These are phyloP conservation scores for Coemansia erecta DNA, from an alignment of 192 early-diverging fungal genomes.

Conservation along the genomic window DNA sequence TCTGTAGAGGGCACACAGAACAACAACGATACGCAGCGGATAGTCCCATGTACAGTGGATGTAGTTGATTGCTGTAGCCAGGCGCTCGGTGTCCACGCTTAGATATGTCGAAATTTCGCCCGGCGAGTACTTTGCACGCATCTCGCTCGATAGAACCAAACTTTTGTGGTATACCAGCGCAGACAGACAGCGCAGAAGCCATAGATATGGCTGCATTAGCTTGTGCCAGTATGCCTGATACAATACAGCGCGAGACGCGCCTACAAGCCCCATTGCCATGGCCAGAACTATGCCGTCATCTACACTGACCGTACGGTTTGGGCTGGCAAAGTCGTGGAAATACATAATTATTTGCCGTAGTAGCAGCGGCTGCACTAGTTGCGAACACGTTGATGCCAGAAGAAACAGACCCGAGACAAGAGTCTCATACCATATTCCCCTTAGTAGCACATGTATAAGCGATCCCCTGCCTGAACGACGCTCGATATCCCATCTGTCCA, in stretches of 20 bases:
- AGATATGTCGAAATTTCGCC: slow-evolving; percentile 78
- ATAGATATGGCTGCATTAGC: slow-evolving; percentile 75
- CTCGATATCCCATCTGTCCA: slow-evolving; percentile 13
- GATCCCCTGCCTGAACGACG: slow-evolving; percentile 15
- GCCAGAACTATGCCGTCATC: slow-evolving; percentile 26
- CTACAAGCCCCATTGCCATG: slow-evolving; percentile 15
- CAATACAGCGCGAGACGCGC: neutral
- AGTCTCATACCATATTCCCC: slow-evolving; percentile 4
- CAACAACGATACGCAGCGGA: slow-evolving; percentile 78
- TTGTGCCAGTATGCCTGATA: slow-evolving; percentile 61
- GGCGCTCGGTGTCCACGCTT: slow-evolving; percentile 71
- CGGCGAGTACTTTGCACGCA: slow-evolving; percentile 79
- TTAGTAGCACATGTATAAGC: slow-evolving; percentile 10
- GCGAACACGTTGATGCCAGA: slow-evolving; percentile 9
- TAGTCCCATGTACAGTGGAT: slow-evolving; percentile 79
- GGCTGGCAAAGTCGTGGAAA: slow-evolving; percentile 12
- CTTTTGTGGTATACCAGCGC: slow-evolving; percentile 72
- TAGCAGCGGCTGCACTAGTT: slow-evolving; percentile 27
- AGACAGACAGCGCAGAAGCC: slow-evolving; percentile 50
- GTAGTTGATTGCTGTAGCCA: slow-evolving; percentile 65
- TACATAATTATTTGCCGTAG: slow-evolving; percentile 23
- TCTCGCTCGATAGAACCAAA: slow-evolving; percentile 75
- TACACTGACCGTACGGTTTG: neutral
- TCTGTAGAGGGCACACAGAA: slow-evolving; percentile 75
- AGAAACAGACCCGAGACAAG: slow-evolving; percentile 15